Base-by-base conservation (phyloP, 768 basidiomycete genomes). In the Macrolepiota albuminosa region DNA sequence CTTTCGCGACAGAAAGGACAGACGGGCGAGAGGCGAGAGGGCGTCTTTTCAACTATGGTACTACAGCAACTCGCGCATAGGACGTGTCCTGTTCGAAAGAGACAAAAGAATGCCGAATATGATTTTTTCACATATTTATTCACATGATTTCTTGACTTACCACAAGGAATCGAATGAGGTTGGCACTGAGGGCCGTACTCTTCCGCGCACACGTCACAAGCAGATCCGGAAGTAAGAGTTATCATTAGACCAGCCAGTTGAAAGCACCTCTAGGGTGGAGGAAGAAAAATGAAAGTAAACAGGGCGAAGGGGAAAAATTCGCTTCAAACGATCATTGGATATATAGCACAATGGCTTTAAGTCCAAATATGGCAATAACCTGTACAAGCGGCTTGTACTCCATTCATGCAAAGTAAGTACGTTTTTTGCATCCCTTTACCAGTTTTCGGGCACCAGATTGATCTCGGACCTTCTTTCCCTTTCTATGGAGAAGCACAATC, bases 171-270 rank as follows among this genome's bases (percentile, higher is more conserved):
- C 55, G 84, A 89, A 72, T 91, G 87, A 62, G 90, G 90, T 63
- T 83, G 76, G 72, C 84, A 85, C 67, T 85, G 85, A 59, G 84
- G 78, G 70, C 86, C 86, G 75, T 83, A 92, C 79, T 91, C 89
- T 76, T 91, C 89, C 69, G 89, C 89, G 80, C 90, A 92, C 70
- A 92, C 90, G 81, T 92, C 90, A 86, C 90, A 92, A 73, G 86
- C 81, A 72, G 87, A 91, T 62, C 88, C 88, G 73, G 88, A 84
- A 77, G 78, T 81, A 70, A 92, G 87, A 72, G 89, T 88, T 77
- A 92, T 84, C 90, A 92, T 92, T 69, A 70, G 73, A 72, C 73
- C 75, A 71, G 75, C 75, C 74, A 73, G 76, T 72, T 70, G 70
- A 73, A 71, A 70, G 71, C 73, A 75, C 75, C 74, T 68, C 72